A percentile compares a stretch with the other conserved stretches of the same genome.
These are phyloP conservation scores for Chondrus crispus DNA, from an alignment of 23 red algal genomes.

Conservation along the genomic window DNA sequence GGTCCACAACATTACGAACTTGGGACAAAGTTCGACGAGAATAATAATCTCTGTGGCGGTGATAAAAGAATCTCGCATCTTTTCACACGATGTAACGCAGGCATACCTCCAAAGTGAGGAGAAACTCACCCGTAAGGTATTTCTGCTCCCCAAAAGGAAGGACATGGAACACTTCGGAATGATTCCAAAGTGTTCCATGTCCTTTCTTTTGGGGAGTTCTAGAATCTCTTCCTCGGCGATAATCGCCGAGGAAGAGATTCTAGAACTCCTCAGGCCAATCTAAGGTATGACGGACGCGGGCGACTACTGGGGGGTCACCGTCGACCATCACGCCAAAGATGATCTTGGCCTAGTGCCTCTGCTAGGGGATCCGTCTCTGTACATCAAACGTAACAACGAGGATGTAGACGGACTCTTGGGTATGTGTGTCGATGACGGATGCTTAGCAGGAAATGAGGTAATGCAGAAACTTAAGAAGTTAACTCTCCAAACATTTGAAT, in stretches of 20 bases:
- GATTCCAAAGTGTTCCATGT: too few relatives aligned
- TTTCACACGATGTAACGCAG: too few relatives aligned
- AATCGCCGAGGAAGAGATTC: neutral
- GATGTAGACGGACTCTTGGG: neutral
- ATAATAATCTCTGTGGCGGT: too few relatives aligned
- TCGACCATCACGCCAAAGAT: neutral
- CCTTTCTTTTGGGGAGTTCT: too few relatives aligned
- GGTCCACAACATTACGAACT: too few relatives aligned
- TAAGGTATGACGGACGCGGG: slow-evolving; percentile 1
- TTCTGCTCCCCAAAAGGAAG: neutral
- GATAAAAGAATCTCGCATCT: too few relatives aligned
- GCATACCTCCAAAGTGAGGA: too few relatives aligned
- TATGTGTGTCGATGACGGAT: neutral
- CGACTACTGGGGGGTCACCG: neutral
- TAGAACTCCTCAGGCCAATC: neutral
- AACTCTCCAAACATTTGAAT: neutral
- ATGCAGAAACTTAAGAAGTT: neutral
- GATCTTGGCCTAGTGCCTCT: neutral
- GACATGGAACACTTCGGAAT: neutral
- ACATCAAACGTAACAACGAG: neutral
- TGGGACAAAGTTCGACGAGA: too few relatives aligned
- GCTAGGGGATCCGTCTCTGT: neutral
- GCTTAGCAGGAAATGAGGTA: neutral
- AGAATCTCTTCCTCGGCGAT: too few relatives aligned
- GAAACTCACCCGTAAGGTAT: too few relatives aligned